phyloP scores from a whole-genome alignment of 345 rosid species.

The Rhodamnia argentea region DNA sequence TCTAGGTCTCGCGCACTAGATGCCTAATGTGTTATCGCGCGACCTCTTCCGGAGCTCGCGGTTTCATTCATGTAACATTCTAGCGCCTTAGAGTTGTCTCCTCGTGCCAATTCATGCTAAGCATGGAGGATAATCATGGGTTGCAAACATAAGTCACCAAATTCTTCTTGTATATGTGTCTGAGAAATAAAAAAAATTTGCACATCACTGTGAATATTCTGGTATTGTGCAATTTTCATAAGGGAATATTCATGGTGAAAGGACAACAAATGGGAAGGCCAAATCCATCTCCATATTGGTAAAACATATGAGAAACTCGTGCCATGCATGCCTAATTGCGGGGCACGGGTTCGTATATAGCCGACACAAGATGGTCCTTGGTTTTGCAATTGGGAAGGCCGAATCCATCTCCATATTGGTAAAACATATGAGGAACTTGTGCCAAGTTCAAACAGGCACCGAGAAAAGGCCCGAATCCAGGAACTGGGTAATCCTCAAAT shows the following conservation, averaged over 20 bases:
- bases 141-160: not conserved
- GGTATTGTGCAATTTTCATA: too few species aligned
- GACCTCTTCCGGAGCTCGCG: not conserved
- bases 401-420: conserved; percentile 8
- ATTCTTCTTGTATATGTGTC: not conserved
- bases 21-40: not conserved
- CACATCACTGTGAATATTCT: too few species aligned
- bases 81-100: conserved; percentile 1
- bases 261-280: not conserved
- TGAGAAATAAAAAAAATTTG: not conserved
- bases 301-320: too few species aligned
- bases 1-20: conserved; percentile 1
- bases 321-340: too few species aligned
- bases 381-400: not conserved
- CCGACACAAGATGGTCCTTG: not conserved
- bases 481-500: not conserved
- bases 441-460: not conserved
- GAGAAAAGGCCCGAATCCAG: not conserved
- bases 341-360: not conserved
- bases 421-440: too few species aligned
- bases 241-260: too few species aligned
- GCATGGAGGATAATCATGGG: not conserved
- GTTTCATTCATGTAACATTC: conserved; percentile 8
- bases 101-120: conserved; percentile 3
- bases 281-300: too few species aligned